Base-by-base conservation (phyloP, 176 grass and related monocot species). In the Metroxylon sagu region DNA sequence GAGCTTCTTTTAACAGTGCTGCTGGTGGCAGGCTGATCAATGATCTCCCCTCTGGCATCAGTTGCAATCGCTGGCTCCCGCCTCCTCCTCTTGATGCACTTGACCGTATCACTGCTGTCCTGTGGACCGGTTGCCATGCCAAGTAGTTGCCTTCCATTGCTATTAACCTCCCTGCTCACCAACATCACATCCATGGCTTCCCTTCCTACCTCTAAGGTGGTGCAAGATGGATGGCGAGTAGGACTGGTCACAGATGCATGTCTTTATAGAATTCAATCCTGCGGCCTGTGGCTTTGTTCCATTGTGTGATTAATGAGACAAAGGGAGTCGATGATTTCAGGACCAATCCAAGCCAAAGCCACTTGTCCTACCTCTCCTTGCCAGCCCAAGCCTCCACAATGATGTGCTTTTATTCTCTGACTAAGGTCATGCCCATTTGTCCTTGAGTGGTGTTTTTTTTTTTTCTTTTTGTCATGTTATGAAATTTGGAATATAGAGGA, bases 1-100 rank as follows among this genome's bases (percentile, higher is more conserved):
- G 86, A 89, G 52, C 86, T 89, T 31, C 86, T 78, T 74, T 85
- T 89, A 0, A 63, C 15, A 1, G 70, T 78, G 73, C 65, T 79
- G 61, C 53, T 53, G 14, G 59, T 27, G 1, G 26, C 23, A 6
- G 77, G 48, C 56, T 67, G 56, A 29, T 77, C 61, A 8, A 50
- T 55, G 3, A 16, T 59, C 49, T 78, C 61, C 5, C 65, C 54
- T 17, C 55, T 65, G 16, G 25, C 25, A 19, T 52, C 25, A 18
- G 53, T 15, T 25, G 19, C 52, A 15, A 54, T 54, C 64, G 18
- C 54, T 3, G 77, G 80, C 50, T 76, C 80, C 27, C 76, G 79
- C 64, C 75, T 83, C 28, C 76, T 68, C 23, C 75, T 72, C 71
- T 75, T 87, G 4, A 65, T 15, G 14, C 54, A 59, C 71, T 73